Conservation (phyloP, 257 asterid species). For the Solanum verrucosum region DNA sequence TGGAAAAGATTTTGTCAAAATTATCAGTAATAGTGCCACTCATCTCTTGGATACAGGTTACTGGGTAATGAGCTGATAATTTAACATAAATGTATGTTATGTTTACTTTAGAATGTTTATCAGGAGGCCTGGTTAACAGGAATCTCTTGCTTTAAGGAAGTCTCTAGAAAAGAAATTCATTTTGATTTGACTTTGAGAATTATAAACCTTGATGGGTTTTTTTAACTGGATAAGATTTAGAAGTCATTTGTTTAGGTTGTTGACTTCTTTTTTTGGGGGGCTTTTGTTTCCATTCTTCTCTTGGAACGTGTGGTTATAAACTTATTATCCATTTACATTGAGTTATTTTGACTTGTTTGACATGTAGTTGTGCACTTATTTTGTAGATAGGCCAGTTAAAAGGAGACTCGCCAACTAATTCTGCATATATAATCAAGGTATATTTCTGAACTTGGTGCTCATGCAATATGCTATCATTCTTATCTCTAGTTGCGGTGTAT, state of each 20-base stretch:
- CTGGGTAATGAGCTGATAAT: background rate
- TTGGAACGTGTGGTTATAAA: background rate
- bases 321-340: conserved; percentile 10
- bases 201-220: background rate
- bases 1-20: background rate
- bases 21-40: background rate
- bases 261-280: background rate
- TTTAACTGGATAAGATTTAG: background rate
- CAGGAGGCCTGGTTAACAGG: background rate
- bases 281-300: background rate
- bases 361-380: conserved; percentile 81
- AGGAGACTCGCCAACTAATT: conserved; percentile 39
- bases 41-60: background rate
- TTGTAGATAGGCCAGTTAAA: conserved; percentile 54
- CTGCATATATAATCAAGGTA: conserved; percentile 77
- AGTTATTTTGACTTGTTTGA: conserved; percentile 64
- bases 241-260: background rate
- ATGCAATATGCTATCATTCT: background rate
- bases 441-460: background rate
- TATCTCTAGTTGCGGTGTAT: background rate
- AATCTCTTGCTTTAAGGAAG: background rate
- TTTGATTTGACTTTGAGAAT: background rate
- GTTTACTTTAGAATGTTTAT: background rate
- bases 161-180: background rate
- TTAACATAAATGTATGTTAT: background rate